These are phyloP conservation scores for Hebeloma cylindrosporum DNA, from an alignment of 768 basidiomycete genomes.

Conservation along the genomic window DNA sequence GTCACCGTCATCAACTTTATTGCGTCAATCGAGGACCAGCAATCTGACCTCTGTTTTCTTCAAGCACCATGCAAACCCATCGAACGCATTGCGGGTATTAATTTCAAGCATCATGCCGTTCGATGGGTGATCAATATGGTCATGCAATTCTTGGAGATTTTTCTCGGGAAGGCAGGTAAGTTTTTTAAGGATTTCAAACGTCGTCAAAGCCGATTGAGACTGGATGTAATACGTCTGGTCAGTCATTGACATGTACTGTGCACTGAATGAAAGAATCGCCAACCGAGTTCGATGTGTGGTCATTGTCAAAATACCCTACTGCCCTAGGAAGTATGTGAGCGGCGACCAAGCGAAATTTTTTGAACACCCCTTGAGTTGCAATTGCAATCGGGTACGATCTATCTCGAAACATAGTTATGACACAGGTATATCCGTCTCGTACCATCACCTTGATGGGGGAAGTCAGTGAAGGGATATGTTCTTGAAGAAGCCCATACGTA, in stretches of 20 bases:
- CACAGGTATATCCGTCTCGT: slow-evolving; percentile 16
- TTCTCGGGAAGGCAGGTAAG: slow-evolving; percentile 5
- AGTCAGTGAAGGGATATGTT: slow-evolving; percentile 2
- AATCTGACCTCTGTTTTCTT: slow-evolving; percentile 11
- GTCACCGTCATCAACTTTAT: slow-evolving; percentile 3
- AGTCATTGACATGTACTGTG: slow-evolving; percentile 3
- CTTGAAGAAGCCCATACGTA: slow-evolving; percentile 1
- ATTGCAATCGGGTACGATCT: neutral
- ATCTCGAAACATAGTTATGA: slow-evolving; percentile 14
- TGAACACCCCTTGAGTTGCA: neutral
- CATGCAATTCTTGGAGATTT: slow-evolving; percentile 8
- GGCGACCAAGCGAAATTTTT: neutral
- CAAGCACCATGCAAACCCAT: slow-evolving; percentile 15
- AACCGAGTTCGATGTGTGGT: slow-evolving; percentile 12
- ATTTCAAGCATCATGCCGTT: slow-evolving; percentile 13
- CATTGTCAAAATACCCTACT: slow-evolving; percentile 7
- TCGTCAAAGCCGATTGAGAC: slow-evolving; percentile 10
- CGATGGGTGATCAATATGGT: slow-evolving; percentile 6
- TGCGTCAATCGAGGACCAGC: neutral
- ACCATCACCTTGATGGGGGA: slow-evolving; percentile 11
- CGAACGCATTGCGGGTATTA: slow-evolving; percentile 3
- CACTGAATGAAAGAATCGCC: slow-evolving; percentile 1
- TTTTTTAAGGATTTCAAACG: slow-evolving; percentile 13
- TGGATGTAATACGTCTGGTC: slow-evolving; percentile 4
- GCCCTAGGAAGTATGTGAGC: slow-evolving; percentile 12